phyloP scores from a whole-genome alignment of 352 stramenopile genomes.

The Globisporangium orthogonon region DNA sequence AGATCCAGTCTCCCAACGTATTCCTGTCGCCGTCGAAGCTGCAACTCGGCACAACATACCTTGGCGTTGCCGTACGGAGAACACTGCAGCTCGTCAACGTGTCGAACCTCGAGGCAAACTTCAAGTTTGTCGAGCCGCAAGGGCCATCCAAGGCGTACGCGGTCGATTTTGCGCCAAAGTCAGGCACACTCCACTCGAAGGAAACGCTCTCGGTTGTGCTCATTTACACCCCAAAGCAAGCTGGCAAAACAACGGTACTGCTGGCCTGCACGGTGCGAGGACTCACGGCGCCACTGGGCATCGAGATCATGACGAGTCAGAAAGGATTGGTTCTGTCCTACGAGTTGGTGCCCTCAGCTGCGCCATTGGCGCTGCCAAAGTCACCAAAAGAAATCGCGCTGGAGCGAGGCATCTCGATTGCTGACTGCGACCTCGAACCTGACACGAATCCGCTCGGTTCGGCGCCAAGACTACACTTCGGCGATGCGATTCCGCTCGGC shows the following conservation, averaged over 20 bases:
- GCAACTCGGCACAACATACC: conserved; percentile 54
- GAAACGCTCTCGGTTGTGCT: conserved; percentile 40
- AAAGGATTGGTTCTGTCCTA: conserved; percentile 80
- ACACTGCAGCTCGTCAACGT: conserved; percentile 65
- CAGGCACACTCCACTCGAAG: conserved; percentile 55
- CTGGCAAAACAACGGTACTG: conserved; percentile 40
- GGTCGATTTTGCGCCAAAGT: conserved; percentile 35
- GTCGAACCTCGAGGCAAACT: conserved; percentile 67
- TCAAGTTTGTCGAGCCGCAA: conserved; percentile 72
- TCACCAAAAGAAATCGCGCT: conserved; percentile 33
- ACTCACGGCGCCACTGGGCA: conserved; percentile 43
- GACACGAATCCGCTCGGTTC: conserved; percentile 25
- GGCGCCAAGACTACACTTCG: conserved; percentile 56
- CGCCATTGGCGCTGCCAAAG: conserved; percentile 13
- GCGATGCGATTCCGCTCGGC: conserved; percentile 50
- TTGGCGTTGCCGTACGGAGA: conserved; percentile 41
- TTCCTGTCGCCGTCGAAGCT: conserved; percentile 51
- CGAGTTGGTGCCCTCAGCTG: conserved; percentile 27
- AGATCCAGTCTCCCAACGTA: conserved; percentile 75
- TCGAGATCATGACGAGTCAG: conserved; percentile 60
- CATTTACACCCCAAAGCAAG: conserved; percentile 51
- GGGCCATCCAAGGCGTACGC: conserved; percentile 38
- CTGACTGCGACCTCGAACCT: conserved; percentile 41
- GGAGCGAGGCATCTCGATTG: conserved; percentile 28
- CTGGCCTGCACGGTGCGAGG: conserved; percentile 62